Evolutionary conservation across 1,284 basidiomycete genomes (phyloP).

Genomic region (Trichosporon sp.): DNA sequence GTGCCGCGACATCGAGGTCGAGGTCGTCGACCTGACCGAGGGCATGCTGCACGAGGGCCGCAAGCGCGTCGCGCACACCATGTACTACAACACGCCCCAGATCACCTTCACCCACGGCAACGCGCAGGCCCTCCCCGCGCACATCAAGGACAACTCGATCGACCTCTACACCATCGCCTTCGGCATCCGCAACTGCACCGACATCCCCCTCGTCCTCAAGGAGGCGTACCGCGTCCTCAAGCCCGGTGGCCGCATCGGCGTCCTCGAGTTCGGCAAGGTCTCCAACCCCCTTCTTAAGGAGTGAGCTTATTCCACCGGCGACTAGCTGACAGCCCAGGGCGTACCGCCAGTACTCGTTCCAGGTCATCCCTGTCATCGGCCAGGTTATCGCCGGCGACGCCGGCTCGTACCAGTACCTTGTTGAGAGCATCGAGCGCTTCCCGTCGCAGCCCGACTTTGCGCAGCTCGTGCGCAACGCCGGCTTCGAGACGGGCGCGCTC

Average conservation of each 20-base stretch:
- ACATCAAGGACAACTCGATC: constrained; percentile 69
- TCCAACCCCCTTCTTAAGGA: constrained; percentile 78
- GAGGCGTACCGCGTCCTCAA: constrained; percentile 94
- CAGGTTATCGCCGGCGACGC: constrained; percentile 94
- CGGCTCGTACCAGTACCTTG: constrained; percentile 93
- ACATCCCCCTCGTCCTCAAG: constrained; percentile 76
- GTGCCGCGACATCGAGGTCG: constrained; percentile 81
- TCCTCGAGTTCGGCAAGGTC: constrained; percentile 94
- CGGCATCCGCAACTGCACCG: constrained; percentile 96
- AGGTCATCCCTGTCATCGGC: constrained; percentile 88
- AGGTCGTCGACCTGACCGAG: constrained; percentile 90
- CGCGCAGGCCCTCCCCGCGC: constrained; percentile 70
- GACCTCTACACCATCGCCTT: constrained; percentile 99
- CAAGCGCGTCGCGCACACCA: constrained; percentile 85
- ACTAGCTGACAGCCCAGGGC: constrained; percentile 54
- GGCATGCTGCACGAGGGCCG: constrained; percentile 93
- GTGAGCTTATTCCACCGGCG: constrained; percentile 54
- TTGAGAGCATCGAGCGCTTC: constrained; percentile 95
- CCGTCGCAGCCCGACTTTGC: constrained; percentile 87
- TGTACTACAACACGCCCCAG: constrained; percentile 92
- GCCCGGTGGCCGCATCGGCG: constrained; percentile 92
- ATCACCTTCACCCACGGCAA: constrained; percentile 90
- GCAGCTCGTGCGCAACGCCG: constrained; percentile 69
- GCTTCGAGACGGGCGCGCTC: constrained; percentile 69
- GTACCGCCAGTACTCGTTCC: constrained; percentile 96